Evolutionary conservation across 139 green algal species (phyloP).

Genomic region (Chlorella vulgaris): DNA sequence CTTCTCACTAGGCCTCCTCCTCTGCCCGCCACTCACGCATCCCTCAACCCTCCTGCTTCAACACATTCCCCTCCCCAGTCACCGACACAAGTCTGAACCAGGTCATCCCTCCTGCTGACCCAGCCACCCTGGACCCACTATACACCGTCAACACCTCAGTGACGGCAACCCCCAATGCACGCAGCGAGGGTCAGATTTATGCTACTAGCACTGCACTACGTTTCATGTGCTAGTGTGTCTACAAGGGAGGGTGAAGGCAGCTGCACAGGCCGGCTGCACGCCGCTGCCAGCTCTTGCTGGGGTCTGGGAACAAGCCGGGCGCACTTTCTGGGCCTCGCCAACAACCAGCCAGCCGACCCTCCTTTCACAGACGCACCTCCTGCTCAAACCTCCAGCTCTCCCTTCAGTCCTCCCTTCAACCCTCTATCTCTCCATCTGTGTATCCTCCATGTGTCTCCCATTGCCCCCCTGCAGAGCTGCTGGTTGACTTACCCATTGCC

Average conservation of each 20-base stretch:
- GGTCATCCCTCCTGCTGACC: neutral
- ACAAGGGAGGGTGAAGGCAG: neutral
- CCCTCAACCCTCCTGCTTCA: neutral
- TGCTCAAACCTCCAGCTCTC: too few relatives aligned
- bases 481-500: conserved; percentile 12
- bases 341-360: too few relatives aligned
- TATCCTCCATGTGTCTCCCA: neutral
- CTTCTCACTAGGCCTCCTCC: neutral
- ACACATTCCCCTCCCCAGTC: neutral
- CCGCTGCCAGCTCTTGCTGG: too few relatives aligned
- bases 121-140: neutral
- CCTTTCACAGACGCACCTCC: too few relatives aligned
- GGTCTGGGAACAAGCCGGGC: too few relatives aligned
- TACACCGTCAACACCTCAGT: neutral
- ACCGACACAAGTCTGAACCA: neutral
- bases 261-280: neutral
- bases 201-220: too few relatives aligned
- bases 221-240: neutral
- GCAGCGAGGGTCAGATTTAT: neutral
- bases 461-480: neutral
- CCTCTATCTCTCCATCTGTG: too few relatives aligned
- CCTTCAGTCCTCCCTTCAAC: too few relatives aligned
- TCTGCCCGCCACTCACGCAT: neutral
- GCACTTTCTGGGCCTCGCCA: too few relatives aligned
- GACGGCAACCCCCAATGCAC: conserved; percentile 6